Evolutionary conservation across 306 rosid species (phyloP).

Genomic region (Chamaecrista fasciculata): DNA sequence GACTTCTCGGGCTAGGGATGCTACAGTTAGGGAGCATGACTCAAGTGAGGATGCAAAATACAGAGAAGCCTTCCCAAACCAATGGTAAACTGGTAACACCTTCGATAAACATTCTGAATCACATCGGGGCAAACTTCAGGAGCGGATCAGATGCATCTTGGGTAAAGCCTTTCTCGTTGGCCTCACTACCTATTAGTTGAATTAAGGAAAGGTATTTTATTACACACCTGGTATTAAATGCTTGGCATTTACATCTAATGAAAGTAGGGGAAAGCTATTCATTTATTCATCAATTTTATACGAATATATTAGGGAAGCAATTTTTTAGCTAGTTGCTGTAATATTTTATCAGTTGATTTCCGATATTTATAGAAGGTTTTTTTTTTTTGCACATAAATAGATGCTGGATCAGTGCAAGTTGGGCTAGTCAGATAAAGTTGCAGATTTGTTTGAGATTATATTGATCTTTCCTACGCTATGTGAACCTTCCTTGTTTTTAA

Average conservation of each 20-base stretch:
- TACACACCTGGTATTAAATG: too few relatives aligned
- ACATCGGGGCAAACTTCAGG: not conserved
- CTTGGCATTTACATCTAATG: too few relatives aligned
- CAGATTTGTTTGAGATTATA: conserved; percentile 3
- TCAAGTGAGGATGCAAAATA: conserved; percentile 6
- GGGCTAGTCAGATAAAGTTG: conserved; percentile 5
- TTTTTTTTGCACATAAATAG: conserved; percentile 14
- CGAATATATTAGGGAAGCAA: conserved; percentile 8
- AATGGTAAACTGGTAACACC: not conserved
- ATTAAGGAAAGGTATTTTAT: not conserved
- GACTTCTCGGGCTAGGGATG: not conserved
- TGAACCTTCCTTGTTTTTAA: conserved; percentile 13
- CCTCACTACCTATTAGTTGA: not conserved
- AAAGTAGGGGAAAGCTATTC: not conserved
- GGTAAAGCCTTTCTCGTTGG: conserved; percentile 8
- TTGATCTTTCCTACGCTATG: not conserved
- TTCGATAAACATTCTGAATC: not conserved
- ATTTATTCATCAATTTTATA: conserved; percentile 11
- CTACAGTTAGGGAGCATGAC: not conserved
- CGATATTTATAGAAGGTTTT: conserved; percentile 12
- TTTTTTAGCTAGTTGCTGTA: conserved; percentile 13
- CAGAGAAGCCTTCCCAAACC: conserved; percentile 20
- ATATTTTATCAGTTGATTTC: not conserved
- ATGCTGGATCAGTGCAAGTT: conserved; percentile 14
- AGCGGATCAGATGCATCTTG: not conserved